Evolutionary conservation across 257 asterid species (phyloP), one percentile per base, ranked within the genome.

Genomic region (Plantago ovata): DNA sequence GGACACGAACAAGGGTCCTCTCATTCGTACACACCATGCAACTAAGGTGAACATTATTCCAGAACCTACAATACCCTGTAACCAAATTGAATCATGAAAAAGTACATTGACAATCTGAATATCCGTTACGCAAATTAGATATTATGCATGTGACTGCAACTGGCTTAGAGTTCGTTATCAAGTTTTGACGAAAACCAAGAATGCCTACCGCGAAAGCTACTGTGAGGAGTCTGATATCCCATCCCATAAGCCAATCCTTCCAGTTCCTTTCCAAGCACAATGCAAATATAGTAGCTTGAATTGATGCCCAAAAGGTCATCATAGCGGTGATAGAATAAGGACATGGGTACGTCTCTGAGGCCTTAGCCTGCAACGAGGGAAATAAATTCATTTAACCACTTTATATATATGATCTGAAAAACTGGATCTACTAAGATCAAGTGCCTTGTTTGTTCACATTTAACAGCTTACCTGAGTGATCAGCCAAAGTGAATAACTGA

Each of bases 241-340:
- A 79, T 7, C 82, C 87, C 54, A 84, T 7, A 5, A 13, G 65
- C 95, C 95, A 86, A 9, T 77, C 68, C 51, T 32, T 70, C 94
- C 85, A 72, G 32, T 81, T 84, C 63, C 76, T 69, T 61, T 79
- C 81, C 0, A 52, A 45, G 46, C 76, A 81, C 10, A 86, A 16
- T 0, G 85, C 95, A 38, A 23, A 81, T 0, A 45, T 20, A 3
- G 52, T 58, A 7, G 76, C 62, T 49, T 69, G 94, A 32, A 72
- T 24, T 21, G 87, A 60, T 0, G 77, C 94, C 79, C 77, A 77
- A 1, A 64, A 0, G 0, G 73, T 63, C 71, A 84, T 79, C 75
- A 86, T 58, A 1, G 87, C 90, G 0, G 90, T 77, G 28, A 79
- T 55, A 12, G 86, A 75, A 60, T 75, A 86, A 5, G 82, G 86